A percentile compares a stretch with the other conserved stretches of the same genome.
Evolutionary conservation across 495 filamentous ascomycete species (phyloP).

Genomic region (Penicillium taxi): DNA sequence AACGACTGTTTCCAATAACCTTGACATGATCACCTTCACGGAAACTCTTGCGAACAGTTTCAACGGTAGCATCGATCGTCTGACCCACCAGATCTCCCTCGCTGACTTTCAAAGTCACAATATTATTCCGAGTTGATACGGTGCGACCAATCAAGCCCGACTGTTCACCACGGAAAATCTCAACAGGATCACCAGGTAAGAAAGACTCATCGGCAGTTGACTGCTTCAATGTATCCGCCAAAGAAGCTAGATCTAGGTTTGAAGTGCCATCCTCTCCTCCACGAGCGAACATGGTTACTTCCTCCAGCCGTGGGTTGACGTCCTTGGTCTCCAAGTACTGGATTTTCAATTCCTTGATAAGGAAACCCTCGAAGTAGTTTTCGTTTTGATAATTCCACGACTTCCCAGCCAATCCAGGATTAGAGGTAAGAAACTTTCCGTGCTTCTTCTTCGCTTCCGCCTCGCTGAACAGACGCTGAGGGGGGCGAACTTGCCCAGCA

Average conservation of each 20-base stretch:
- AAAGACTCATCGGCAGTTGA: conserved; percentile 70
- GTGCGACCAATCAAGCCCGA: conserved; percentile 81
- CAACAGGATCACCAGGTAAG: conserved; percentile 84
- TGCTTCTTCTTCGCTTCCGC: conserved; percentile 86
- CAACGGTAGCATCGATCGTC: conserved; percentile 84
- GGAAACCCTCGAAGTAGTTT: conserved; percentile 85
- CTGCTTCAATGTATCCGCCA: conserved; percentile 79
- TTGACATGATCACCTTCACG: conserved; percentile 94
- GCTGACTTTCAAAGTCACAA: conserved; percentile 81
- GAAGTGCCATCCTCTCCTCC: conserved; percentile 85
- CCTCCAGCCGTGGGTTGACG: conserved; percentile 88
- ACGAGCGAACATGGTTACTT: conserved; percentile 88
- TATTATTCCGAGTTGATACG: conserved; percentile 79
- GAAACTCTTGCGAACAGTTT: conserved; percentile 89
- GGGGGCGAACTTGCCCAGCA: conserved; percentile 56
- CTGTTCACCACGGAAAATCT: conserved; percentile 94
- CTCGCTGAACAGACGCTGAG: conserved; percentile 88
- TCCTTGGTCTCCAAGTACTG: conserved; percentile 73
- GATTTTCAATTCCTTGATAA: conserved; percentile 89
- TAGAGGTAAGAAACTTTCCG: conserved; percentile 55
- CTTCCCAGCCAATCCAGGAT: conserved; percentile 53
- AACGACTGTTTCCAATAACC: conserved; percentile 92
- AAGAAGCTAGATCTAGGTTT: conserved; percentile 81
- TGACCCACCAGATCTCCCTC: conserved; percentile 78
- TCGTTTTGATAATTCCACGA: conserved; percentile 78